These are phyloP conservation scores for Agrocybe chaxingu DNA, from an alignment of 768 basidiomycete species.

Conservation along the genomic window DNA sequence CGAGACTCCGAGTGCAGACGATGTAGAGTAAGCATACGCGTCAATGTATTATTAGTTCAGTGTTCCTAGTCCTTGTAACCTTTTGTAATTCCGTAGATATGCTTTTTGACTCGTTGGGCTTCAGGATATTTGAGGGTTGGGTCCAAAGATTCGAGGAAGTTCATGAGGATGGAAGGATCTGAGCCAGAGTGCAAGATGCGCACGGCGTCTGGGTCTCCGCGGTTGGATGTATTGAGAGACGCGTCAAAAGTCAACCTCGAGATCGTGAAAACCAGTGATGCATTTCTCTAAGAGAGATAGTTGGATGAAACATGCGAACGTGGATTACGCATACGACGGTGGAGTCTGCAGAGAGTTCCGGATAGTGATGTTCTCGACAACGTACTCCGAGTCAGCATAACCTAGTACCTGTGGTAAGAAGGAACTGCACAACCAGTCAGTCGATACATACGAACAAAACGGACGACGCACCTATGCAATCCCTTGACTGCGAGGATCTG, in stretches of 20 bases:
- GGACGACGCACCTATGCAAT: conserved; percentile 72
- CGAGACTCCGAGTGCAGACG: conserved; percentile 3
- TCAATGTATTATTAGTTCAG: not conserved
- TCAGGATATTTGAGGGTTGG: conserved; percentile 30
- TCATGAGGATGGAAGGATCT: conserved; percentile 77
- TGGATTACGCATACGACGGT: conserved; percentile 1
- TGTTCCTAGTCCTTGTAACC: conserved; percentile 33
- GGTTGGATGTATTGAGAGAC: conserved; percentile 46
- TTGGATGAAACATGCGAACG: too few species aligned
- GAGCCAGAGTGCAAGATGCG: conserved; percentile 55
- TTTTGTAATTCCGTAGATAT: conserved; percentile 71
- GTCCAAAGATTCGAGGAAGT: conserved; percentile 65
- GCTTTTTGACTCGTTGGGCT: conserved; percentile 36
- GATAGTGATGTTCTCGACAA: conserved; percentile 93
- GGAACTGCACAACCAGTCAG: conserved; percentile 48
- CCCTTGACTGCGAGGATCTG: conserved; percentile 90
- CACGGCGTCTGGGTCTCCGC: conserved; percentile 41
- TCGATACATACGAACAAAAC: not conserved
- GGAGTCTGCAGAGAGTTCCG: conserved; percentile 41
- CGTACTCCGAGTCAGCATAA: conserved; percentile 95
- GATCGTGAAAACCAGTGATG: not conserved
- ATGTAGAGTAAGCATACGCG: not conserved
- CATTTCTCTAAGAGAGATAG: not conserved
- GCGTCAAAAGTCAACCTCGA: conserved; percentile 60
- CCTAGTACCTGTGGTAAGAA: conserved; percentile 78